phyloP scores from a whole-genome alignment of 176 grass and related monocot genomes.

The Aegilops sharonensis region DNA sequence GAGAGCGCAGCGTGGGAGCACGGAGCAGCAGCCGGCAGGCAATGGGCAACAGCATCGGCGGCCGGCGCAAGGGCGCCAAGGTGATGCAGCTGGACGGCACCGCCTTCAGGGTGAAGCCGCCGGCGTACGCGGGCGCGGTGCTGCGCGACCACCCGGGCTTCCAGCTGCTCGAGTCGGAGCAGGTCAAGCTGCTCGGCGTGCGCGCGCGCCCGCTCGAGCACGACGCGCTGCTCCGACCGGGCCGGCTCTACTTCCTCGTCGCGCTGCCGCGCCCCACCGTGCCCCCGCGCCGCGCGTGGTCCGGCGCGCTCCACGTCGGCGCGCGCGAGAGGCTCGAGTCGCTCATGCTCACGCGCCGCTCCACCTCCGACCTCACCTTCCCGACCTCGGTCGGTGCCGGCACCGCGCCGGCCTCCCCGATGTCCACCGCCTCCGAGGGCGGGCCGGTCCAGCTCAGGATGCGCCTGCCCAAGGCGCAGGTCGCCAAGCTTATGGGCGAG shows the following conservation, averaged over 20 bases:
- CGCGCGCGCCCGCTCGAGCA: slow-evolving; percentile 53
- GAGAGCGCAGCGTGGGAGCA: too few species aligned
- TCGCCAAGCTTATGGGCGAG: slow-evolving; percentile 73
- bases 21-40: not conserved
- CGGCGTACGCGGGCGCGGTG: slow-evolving; percentile 45
- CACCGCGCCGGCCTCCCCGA: slow-evolving; percentile 33
- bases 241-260: slow-evolving; percentile 86
- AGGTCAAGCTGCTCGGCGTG: slow-evolving; percentile 73
- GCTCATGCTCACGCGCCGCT: slow-evolving; percentile 82
- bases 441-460: slow-evolving; percentile 51
- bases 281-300: slow-evolving; percentile 62
- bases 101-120: slow-evolving; percentile 68
- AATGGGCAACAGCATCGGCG: slow-evolving; percentile 89
- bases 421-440: slow-evolving; percentile 33
- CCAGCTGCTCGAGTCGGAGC: slow-evolving; percentile 62
- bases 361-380: slow-evolving; percentile 75
- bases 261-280: slow-evolving; percentile 49
- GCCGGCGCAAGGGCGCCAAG: slow-evolving; percentile 73
- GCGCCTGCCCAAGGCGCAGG: slow-evolving; percentile 73
- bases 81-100: slow-evolving; percentile 97
- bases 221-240: slow-evolving; percentile 53
- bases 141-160: slow-evolving; percentile 67
- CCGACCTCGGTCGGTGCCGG: not conserved
- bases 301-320: slow-evolving; percentile 66
- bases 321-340: slow-evolving; percentile 85